These are phyloP conservation scores for Penicillium sp. DNA, from an alignment of 2,329 filamentous ascomycete genomes.

Conservation along the genomic window DNA sequence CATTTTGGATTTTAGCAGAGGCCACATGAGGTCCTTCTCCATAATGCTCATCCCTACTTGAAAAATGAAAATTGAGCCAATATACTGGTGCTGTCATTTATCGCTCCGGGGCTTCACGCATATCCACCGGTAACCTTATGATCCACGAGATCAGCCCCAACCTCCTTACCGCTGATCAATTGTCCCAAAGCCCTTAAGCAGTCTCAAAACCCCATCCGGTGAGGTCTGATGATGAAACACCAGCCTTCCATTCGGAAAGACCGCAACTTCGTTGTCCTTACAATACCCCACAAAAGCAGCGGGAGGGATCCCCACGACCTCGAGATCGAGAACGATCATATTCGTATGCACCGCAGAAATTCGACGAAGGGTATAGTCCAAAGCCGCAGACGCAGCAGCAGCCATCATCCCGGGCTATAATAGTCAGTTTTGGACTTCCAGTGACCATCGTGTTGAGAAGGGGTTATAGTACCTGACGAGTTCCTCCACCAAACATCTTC, in stretches of 20 bases:
- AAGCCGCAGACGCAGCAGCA: conserved; percentile 1
- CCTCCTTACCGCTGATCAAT: background rate
- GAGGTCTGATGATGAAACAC: background rate
- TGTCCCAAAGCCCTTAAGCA: background rate
- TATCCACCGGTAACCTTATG: background rate
- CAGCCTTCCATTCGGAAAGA: background rate
- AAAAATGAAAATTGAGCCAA: background rate
- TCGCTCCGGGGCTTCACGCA: background rate
- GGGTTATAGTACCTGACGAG: background rate
- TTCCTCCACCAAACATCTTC: conserved; percentile 2
- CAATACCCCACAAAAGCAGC: background rate
- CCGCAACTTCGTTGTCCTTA: background rate
- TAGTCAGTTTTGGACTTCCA: background rate
- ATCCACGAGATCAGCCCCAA: background rate
- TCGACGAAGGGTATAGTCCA: background rate
- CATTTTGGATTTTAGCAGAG: background rate
- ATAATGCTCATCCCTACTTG: background rate
- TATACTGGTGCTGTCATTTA: background rate
- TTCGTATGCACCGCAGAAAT: background rate
- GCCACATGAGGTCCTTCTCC: background rate
- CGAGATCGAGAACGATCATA: background rate
- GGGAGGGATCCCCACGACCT: background rate
- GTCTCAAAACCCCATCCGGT: background rate
- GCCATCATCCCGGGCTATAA: conserved; percentile 6
- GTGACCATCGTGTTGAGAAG: background rate